These are phyloP conservation scores for Ziziphus jujuba DNA, from an alignment of 306 rosid genomes.

Conservation along the genomic window DNA sequence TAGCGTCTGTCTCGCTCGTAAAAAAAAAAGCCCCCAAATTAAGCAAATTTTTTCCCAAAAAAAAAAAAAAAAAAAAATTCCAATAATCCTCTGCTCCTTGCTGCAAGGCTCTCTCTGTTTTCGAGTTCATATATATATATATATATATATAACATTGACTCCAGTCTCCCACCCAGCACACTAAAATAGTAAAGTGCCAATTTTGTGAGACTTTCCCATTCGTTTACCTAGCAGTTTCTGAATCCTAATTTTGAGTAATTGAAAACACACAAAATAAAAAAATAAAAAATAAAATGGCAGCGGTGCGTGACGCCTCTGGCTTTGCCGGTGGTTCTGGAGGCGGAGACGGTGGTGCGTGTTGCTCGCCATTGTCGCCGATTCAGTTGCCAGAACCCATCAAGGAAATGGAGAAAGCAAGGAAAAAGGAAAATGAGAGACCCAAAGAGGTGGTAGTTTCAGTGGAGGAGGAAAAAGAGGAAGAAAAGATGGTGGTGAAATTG, in stretches of 20 bases:
- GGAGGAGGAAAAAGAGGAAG: slow-evolving; percentile 5
- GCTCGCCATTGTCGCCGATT: background rate
- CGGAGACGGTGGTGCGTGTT: slow-evolving; percentile 9
- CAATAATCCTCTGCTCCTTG: too few relatives aligned
- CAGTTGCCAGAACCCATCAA: slow-evolving; percentile 6
- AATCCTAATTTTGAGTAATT: too few relatives aligned
- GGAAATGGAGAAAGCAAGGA: background rate
- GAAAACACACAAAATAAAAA: too few relatives aligned
- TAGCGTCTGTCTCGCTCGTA: background rate
- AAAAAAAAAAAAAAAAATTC: too few relatives aligned
- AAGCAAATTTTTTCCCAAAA: too few relatives aligned
- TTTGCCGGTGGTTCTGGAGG: slow-evolving; percentile 15
- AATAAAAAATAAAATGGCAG: slow-evolving; percentile 19
- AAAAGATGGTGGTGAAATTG: background rate
- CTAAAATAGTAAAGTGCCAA: too few relatives aligned
- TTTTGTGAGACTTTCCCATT: too few relatives aligned
- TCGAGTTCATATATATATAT: too few relatives aligned
- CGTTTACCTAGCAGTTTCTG: too few relatives aligned
- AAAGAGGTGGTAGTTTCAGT: background rate
- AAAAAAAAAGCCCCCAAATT: background rate
- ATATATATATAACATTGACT: too few relatives aligned
- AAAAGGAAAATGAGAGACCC: background rate
- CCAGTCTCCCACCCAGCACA: too few relatives aligned
- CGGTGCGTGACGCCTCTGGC: slow-evolving; percentile 18
- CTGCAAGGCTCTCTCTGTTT: too few relatives aligned